Percentiles rank a stretch among this genome's conserved stretches.
Evolutionary conservation across 331 rosid species (phyloP).

Genomic region (Acacia concinna): DNA sequence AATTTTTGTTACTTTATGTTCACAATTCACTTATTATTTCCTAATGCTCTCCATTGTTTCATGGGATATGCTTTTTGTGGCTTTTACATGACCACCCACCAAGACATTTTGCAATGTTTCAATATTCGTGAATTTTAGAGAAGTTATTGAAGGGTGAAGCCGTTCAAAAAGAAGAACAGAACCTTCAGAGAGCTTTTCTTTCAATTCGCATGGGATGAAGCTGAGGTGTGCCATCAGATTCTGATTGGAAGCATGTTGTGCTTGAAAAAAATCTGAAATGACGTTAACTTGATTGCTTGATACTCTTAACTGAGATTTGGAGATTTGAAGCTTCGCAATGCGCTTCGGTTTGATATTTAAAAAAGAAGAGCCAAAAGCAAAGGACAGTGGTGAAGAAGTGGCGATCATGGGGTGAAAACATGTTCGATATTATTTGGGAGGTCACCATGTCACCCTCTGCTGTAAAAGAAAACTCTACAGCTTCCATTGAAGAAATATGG

Average conservation of each 20-base stretch:
- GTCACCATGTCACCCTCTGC: neutral
- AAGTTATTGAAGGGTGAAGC: conserved; percentile 66
- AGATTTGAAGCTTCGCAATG: too few relatives aligned
- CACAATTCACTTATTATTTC: too few relatives aligned
- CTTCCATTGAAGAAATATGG: neutral
- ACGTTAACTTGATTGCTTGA: conserved; percentile 27
- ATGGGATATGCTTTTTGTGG: too few relatives aligned
- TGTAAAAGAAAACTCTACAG: neutral
- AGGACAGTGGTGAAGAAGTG: too few relatives aligned
- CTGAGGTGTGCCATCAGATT: conserved; percentile 47
- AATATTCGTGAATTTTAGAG: conserved; percentile 43
- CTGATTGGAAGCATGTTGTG: conserved; percentile 84
- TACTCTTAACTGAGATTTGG: neutral
- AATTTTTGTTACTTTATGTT: too few relatives aligned
- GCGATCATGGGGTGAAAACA: too few relatives aligned
- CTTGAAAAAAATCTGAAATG: conserved; percentile 68
- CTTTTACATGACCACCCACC: too few relatives aligned
- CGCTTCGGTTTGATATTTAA: too few relatives aligned
- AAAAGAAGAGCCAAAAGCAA: too few relatives aligned
- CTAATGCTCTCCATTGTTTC: too few relatives aligned
- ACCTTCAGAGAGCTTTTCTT: conserved; percentile 89
- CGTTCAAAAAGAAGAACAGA: conserved; percentile 82
- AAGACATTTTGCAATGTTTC: too few relatives aligned
- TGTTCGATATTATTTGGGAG: too few relatives aligned
- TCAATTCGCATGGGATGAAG: conserved; percentile 70